Base-by-base conservation (phyloP, 192 early-diverging fungal genomes). In the Mortierella antarctica region DNA sequence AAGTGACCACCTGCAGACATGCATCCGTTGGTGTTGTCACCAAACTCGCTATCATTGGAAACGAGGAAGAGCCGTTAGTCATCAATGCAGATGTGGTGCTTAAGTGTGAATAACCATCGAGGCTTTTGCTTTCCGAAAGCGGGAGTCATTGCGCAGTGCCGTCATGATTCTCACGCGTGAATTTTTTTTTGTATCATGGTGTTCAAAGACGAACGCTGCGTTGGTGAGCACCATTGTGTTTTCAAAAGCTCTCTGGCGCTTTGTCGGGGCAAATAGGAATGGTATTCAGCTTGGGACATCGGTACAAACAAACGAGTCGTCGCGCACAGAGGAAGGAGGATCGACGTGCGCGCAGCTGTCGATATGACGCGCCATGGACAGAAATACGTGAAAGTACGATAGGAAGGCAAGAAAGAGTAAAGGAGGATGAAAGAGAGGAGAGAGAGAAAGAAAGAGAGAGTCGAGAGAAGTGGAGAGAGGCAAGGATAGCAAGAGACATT, bases 1-100 rank as follows among this genome's bases (percentile, higher is more conserved):
- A 89, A 96, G 89, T 97, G 96, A 62, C 82, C 73, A 62, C 95
- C 95, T 23, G 95, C 92, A 48, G 93, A 94, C n/a, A 86, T 91
- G 86, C 95, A 97, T 57, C 96, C 91, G 80, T 91, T 90, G 82
- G 91, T 92, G 84, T 92, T 92, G 83, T 92, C 91, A 67, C 92
- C 92, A 55, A 92, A 93, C 83, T 93, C 91, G 82, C 87, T 84
- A 65, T 59, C 42, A 46, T 2, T 20, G 42, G 18, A n/a, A n/a
- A n/a, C n/a, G n/a, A 44, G n/a, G 31, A 73, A 18, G 18, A 44
- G n/a, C n/a, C n/a, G 46, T 17, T 46, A 17, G 9, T 47, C 3
- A 46, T 13, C 10, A 5, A 20, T 14, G 12, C 12, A 48, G 8
- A 48, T 42, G 20, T 11, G 31, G n/a, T 15, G 59, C 14, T 61